Evolutionary conservation across 2,329 filamentous ascomycete genomes (phyloP), one percentile per base, ranked within the genome.

Genomic region (Claviceps fusiformis): DNA sequence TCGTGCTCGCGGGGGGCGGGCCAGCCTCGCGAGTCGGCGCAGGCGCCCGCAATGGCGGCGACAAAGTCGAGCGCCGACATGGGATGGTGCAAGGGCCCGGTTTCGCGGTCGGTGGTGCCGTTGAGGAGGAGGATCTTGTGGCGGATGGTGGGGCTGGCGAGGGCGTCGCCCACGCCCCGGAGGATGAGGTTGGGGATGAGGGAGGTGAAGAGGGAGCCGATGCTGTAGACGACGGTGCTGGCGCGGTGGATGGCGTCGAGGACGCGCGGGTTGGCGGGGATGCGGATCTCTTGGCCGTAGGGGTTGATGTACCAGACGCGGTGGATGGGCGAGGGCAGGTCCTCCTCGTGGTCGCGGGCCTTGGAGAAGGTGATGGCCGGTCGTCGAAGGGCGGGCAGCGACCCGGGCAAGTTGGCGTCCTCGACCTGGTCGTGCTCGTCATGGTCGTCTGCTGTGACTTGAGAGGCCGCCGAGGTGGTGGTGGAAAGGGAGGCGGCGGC

Each of bases 281-380:
- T 87, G 19, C 85, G 82, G 61, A 97, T 96, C 69, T 96, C 91
- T 66, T 96, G 89, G n/a, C 92, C 92, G 68, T 96, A 97, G 0
- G 92, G 92, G 65, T 96, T 97, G 72, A 97, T 97, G 73, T 97
- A 97, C 89, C 90, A 97, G 37, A 97, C 78, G 2, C 91, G 75
- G 54, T 84, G 76, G 61, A 97, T 95, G 33, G 88, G 79, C 0
- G 86, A 78, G 0, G 88, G 80, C 1, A 97, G 75, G 54, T 92
- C 87, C 58, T 87, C 82, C 59, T 89, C 85, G 4, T 29, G 24
- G 8, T 89, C 85, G 4, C 11, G 45, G 11, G 45, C 27, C 71
- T 97, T 97, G 64, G 80, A 86, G 67, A 95, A 95, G 5, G 77
- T 75, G 57, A 96, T 90, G 59, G 95, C 88, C 52, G 86, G 88